A percentile compares a stretch with the other conserved stretches of the same genome.
These are phyloP conservation scores for Hypoxylon perforatum DNA, from an alignment of 495 filamentous ascomycete genomes.

Conservation along the genomic window DNA sequence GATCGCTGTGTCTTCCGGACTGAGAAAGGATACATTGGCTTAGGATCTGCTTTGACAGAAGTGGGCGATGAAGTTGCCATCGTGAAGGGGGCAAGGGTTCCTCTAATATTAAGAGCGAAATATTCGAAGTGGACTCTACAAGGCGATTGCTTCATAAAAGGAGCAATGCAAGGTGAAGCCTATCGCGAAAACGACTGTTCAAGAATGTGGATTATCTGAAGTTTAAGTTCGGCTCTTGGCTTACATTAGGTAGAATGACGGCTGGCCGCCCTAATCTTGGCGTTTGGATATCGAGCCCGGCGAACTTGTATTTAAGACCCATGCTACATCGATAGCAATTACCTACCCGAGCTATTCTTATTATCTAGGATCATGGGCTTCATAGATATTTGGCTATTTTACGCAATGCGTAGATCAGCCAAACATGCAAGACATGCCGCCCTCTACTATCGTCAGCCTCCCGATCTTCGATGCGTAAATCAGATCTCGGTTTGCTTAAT, in stretches of 20 bases:
- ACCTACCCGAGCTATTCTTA: background rate
- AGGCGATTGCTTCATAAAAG: conserved; percentile 39
- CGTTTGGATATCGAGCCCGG: background rate
- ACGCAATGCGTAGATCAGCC: background rate
- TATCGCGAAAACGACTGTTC: conserved; percentile 30
- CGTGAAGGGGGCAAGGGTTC: conserved; percentile 33
- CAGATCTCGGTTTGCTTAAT: conserved; percentile 23
- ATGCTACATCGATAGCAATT: too few relatives aligned
- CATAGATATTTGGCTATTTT: background rate
- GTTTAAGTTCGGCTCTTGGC: background rate
- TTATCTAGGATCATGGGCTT: background rate
- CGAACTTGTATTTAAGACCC: too few relatives aligned
- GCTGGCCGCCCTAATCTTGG: background rate
- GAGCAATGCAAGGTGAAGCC: conserved; percentile 35
- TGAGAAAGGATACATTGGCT: conserved; percentile 31
- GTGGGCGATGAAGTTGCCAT: conserved; percentile 33
- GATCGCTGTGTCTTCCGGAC: conserved; percentile 36
- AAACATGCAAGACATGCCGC: conserved; percentile 10
- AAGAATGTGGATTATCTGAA: conserved; percentile 33
- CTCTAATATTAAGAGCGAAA: conserved; percentile 24
- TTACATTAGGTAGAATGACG: background rate
- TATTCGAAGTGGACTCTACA: conserved; percentile 30
- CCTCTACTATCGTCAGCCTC: conserved; percentile 22
- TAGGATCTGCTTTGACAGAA: conserved; percentile 35
- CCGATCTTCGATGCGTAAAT: conserved; percentile 25